These are phyloP conservation scores for Dothistroma pini DNA, from an alignment of 2,329 filamentous ascomycete species.

Conservation along the genomic window DNA sequence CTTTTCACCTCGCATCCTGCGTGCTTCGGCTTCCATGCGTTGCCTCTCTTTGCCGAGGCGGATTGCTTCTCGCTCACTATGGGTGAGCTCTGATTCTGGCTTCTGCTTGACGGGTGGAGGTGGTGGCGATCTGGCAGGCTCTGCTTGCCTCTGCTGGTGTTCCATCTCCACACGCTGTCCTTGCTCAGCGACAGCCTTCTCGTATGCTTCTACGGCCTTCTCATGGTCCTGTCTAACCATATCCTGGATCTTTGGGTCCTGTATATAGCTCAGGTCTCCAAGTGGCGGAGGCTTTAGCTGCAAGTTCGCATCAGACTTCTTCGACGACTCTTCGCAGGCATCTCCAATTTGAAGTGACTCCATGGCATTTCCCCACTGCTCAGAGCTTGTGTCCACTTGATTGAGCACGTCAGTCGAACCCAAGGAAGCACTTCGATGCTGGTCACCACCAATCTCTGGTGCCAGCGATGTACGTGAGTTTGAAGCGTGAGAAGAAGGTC, in stretches of 20 bases:
- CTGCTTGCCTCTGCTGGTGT: conserved; percentile 2
- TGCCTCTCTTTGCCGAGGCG: conserved; percentile 30
- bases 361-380: conserved; percentile 22
- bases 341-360: conserved; percentile 20
- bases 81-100: conserved; percentile 27
- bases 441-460: neutral
- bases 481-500: conserved; percentile 8
- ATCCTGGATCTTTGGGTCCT: conserved; percentile 63
- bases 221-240: conserved; percentile 66
- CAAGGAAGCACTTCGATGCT: neutral
- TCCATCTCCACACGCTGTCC: conserved; percentile 30
- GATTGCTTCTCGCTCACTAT: conserved; percentile 28
- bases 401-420: neutral
- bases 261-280: conserved; percentile 53
- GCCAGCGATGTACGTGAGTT: neutral
- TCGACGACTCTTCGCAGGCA: neutral
- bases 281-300: conserved; percentile 52
- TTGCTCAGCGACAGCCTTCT: conserved; percentile 63
- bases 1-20: conserved; percentile 31
- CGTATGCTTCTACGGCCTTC: conserved; percentile 60
- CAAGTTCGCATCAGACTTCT: conserved; percentile 33
- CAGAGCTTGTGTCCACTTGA: neutral
- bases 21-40: conserved; percentile 32
- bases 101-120: conserved; percentile 10
- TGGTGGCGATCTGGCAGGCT: conserved; percentile 21